These are phyloP conservation scores for Elaeis oleifera DNA, from an alignment of 202 grass and related monocot species.

Conservation along the genomic window DNA sequence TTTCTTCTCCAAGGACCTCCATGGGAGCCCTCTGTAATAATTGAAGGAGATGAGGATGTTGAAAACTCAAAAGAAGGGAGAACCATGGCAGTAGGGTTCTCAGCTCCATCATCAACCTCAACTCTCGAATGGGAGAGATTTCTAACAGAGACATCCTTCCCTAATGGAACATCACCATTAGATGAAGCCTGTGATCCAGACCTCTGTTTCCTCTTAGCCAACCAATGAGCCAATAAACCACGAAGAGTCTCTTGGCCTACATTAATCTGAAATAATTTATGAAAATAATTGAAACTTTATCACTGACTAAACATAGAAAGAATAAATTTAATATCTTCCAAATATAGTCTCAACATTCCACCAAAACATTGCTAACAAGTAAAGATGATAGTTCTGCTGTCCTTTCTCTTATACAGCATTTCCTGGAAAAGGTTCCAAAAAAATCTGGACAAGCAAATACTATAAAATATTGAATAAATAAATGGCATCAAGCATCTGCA, in stretches of 20 bases:
- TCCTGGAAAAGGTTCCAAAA: no score
- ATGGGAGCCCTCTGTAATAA: slow-evolving; percentile 78
- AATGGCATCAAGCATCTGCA: no score
- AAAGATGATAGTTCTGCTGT: no score
- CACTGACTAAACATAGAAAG: slow-evolving; percentile 7
- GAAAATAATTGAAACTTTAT: no score
- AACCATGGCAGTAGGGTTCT: slow-evolving; percentile 42
- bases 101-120: slow-evolving; percentile 57
- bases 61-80: slow-evolving; percentile 87
- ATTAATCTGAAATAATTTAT: slow-evolving; percentile 70
- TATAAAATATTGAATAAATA: no score
- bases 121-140: slow-evolving; percentile 48
- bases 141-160: slow-evolving; percentile 47
- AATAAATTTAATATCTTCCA: background rate
- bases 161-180: slow-evolving; percentile 50
- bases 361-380: no score
- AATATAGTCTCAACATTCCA: no score
- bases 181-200: slow-evolving; percentile 41
- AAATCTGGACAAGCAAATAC: no score
- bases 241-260: slow-evolving; percentile 90
- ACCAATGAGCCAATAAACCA: slow-evolving; percentile 74
- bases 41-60: slow-evolving; percentile 65
- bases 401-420: no score
- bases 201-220: slow-evolving; percentile 57
- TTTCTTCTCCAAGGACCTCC: slow-evolving; percentile 92